Conservation (phyloP, 2,329 filamentous ascomycete species). For the Fusarium tuaranense region DNA sequence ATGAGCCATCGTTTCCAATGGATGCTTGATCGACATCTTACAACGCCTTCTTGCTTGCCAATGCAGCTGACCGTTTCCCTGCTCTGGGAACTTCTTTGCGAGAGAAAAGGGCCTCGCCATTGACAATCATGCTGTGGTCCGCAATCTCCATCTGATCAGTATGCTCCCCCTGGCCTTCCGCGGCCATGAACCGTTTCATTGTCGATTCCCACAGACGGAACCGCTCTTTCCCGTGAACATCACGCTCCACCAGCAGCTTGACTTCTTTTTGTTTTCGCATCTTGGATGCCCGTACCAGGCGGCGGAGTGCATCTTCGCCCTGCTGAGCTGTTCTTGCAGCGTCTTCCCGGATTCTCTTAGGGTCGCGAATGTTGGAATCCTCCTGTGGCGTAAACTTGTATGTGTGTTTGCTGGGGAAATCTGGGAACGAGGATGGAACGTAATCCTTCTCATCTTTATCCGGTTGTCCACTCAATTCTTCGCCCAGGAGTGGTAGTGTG, state of each 20-base stretch:
- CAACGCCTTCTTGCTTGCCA: conserved; percentile 39
- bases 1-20: conserved; percentile 4
- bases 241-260: conserved; percentile 65
- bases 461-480: conserved; percentile 67
- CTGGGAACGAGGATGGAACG: conserved; percentile 69
- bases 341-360: conserved; percentile 69
- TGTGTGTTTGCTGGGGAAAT: conserved; percentile 73
- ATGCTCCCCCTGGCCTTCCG: conserved; percentile 46
- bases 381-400: conserved; percentile 70
- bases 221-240: conserved; percentile 64
- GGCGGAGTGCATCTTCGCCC: conserved; percentile 70
- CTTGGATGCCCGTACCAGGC: conserved; percentile 71
- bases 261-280: conserved; percentile 74
- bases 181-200: conserved; percentile 66
- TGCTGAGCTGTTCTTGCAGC: conserved; percentile 71
- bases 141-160: conserved; percentile 63
- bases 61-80: conserved; percentile 53
- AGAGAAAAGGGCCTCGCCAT: conserved; percentile 64
- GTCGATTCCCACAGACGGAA: conserved; percentile 71
- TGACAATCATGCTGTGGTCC: conserved; percentile 74
- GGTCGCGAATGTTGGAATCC: conserved; percentile 59
- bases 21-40: conserved; percentile 13
- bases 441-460: conserved; percentile 68
- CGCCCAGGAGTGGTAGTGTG: conserved; percentile 60
- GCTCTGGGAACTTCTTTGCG: conserved; percentile 65